These are phyloP conservation scores for Cinnamomum micranthum DNA, from an alignment of 164 flowering plant genomes.

Conservation along the genomic window DNA sequence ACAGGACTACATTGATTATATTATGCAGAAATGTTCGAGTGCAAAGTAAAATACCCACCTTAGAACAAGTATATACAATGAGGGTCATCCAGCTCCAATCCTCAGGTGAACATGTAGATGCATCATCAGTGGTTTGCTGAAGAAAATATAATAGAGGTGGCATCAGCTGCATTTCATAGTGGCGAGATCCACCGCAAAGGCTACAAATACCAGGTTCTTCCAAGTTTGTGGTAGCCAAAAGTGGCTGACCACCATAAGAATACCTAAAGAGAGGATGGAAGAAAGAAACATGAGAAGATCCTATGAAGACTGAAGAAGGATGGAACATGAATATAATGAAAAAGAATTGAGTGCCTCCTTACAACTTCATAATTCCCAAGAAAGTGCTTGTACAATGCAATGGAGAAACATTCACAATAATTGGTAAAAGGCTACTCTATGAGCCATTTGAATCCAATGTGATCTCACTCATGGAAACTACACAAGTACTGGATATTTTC, in stretches of 20 bases:
- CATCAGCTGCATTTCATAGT: constrained; percentile 92
- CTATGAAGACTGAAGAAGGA: not conserved
- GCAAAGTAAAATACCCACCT: constrained; percentile 33
- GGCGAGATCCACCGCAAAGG: constrained; percentile 66
- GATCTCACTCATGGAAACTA: not conserved
- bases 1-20: not conserved
- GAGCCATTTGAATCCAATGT: not conserved
- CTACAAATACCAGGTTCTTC: constrained; percentile 47
- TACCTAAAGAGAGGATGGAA: constrained; percentile 39
- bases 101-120: constrained; percentile 29
- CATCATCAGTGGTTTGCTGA: constrained; percentile 45
- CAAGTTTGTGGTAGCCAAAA: constrained; percentile 41
- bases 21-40: not conserved
- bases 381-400: not conserved
- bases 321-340: not conserved
- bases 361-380: not conserved
- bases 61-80: constrained; percentile 71
- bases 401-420: not conserved
- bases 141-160: constrained; percentile 77
- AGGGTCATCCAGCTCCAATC: constrained; percentile 92
- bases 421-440: not conserved
- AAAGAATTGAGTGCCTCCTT: not conserved
- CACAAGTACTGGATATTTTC: too few relatives aligned
- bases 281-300: not conserved
- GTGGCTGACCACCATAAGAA: constrained; percentile 72